phyloP scores from a whole-genome alignment of 495 filamentous ascomycete species.

The Xylaria nigripes region DNA sequence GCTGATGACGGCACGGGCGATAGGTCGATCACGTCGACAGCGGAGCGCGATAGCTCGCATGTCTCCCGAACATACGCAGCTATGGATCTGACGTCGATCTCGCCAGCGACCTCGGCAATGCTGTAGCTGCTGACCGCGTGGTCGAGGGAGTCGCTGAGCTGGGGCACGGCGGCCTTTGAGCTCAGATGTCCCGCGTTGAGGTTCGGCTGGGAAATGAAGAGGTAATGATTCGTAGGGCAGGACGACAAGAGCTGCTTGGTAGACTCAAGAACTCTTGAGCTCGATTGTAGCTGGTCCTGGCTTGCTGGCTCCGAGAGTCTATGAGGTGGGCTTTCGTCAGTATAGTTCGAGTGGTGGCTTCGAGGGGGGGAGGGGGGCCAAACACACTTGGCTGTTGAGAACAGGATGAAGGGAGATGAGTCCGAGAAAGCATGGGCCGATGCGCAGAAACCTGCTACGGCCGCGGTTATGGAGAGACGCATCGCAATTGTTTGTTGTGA shows the following conservation, averaged over 20 bases:
- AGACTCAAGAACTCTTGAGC: constrained; percentile 28
- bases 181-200: constrained; percentile 59
- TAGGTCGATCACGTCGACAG: constrained; percentile 44
- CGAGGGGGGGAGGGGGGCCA: constrained; percentile 1
- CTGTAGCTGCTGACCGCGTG: constrained; percentile 22
- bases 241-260: constrained; percentile 43
- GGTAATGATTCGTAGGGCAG: constrained; percentile 72
- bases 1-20: constrained; percentile 34
- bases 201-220: constrained; percentile 73
- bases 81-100: constrained; percentile 39
- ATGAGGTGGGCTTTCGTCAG: constrained; percentile 11
- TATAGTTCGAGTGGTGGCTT: not conserved
- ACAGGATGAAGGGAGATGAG: constrained; percentile 78
- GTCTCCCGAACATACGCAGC: constrained; percentile 23
- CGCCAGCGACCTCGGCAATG: constrained; percentile 56
- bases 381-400: constrained; percentile 70
- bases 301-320: constrained; percentile 26
- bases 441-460: constrained; percentile 53
- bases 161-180: constrained; percentile 46
- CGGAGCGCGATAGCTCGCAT: constrained; percentile 20
- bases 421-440: constrained; percentile 66
- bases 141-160: constrained; percentile 42
- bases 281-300: constrained; percentile 37
- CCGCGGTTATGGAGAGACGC: constrained; percentile 52
- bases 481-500: constrained; percentile 32